These are phyloP conservation scores for Mycena latifolia DNA, from an alignment of 768 basidiomycete species.

Conservation along the genomic window DNA sequence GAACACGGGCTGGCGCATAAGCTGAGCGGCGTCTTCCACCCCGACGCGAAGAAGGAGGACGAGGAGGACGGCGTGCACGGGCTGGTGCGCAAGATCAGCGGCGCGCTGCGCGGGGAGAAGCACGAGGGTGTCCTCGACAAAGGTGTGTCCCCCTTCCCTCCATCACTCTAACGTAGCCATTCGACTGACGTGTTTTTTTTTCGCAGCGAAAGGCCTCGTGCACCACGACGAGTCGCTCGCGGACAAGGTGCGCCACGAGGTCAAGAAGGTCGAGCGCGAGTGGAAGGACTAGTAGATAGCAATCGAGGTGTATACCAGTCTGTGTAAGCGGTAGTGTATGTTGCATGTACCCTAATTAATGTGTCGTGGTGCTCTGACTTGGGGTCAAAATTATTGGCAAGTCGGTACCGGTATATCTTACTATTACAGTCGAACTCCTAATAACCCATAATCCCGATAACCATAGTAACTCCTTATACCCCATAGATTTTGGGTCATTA, in stretches of 20 bases:
- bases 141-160: not conserved
- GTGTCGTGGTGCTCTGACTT: too few species aligned
- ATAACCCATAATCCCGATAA: too few species aligned
- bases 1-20: conserved; percentile 4
- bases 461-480: too few species aligned
- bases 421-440: too few species aligned
- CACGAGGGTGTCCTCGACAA: conserved; percentile 24
- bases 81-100: conserved; percentile 15
- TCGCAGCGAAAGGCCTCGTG: not conserved
- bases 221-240: not conserved
- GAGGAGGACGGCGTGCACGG: not conserved
- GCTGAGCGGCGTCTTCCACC: conserved; percentile 10
- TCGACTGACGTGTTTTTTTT: not conserved
- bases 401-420: too few species aligned
- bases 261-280: too few species aligned
- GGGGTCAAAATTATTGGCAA: too few species aligned
- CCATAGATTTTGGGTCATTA: too few species aligned
- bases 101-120: conserved; percentile 4
- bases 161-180: not conserved
- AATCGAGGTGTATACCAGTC: too few species aligned
- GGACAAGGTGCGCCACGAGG: not conserved
- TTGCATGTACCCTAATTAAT: too few species aligned
- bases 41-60: not conserved
- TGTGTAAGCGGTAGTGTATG: too few species aligned
- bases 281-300: too few species aligned